Evolutionary conservation across 768 basidiomycete species (phyloP).

Genomic region (Hirschioporus abietinus): DNA sequence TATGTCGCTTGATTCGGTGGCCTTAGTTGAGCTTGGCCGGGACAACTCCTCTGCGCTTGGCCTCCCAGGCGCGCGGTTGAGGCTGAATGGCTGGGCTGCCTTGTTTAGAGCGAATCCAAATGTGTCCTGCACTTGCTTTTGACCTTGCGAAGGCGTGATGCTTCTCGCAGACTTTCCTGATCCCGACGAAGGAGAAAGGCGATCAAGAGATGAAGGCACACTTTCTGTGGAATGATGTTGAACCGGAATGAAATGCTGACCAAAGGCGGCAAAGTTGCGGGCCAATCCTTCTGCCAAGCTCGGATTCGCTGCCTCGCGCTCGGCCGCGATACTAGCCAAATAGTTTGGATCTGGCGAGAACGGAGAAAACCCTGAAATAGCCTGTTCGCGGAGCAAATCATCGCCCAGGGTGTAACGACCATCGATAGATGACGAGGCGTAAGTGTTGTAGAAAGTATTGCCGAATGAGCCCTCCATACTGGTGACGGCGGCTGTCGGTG

Average conservation of each 20-base stretch:
- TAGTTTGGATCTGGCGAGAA: slow-evolving; percentile 74
- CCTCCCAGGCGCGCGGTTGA: slow-evolving; percentile 1
- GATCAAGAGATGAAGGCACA: not conserved
- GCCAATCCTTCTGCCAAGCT: not conserved
- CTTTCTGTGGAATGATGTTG: not conserved
- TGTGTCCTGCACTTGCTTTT: not conserved
- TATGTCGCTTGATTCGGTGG: slow-evolving; percentile 25
- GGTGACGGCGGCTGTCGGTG: slow-evolving; percentile 14
- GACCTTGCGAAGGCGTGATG: not conserved
- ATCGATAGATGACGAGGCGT: not conserved
- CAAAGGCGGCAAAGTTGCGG: not conserved
- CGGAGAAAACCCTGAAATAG: slow-evolving; percentile 49
- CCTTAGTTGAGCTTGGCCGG: slow-evolving; percentile 43
- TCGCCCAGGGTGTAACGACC: not conserved
- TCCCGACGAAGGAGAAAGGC: not conserved
- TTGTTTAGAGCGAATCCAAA: slow-evolving; percentile 1
- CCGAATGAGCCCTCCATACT: slow-evolving; percentile 15
- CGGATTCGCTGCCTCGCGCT: not conserved
- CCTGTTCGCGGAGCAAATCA: not conserved
- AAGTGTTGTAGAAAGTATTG: slow-evolving; percentile 10
- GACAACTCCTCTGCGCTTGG: slow-evolving; percentile 22
- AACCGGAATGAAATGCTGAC: not conserved
- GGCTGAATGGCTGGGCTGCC: not conserved
- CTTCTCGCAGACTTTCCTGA: not conserved
- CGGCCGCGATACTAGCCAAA: slow-evolving; percentile 17